Percentiles rank a stretch among this genome's conserved stretches.
Evolutionary conservation across 73 alveolate species (phyloP).

Genomic region (Tetrahymena borealis): DNA sequence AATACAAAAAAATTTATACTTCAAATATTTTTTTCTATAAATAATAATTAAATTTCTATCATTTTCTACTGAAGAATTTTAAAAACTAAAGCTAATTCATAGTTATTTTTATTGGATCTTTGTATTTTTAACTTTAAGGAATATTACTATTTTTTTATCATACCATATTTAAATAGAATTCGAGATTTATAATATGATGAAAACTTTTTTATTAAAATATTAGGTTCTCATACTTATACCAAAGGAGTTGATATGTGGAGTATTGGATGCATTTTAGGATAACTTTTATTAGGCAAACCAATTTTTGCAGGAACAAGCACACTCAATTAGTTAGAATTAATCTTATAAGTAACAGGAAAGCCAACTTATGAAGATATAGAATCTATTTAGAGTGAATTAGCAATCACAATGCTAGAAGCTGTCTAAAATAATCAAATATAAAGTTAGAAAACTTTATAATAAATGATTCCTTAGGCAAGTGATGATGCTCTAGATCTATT

Average conservation of each 20-base stretch:
- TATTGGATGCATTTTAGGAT: slow-evolving; percentile 83
- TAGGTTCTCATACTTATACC: slow-evolving; percentile 78
- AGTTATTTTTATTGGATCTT: too few species aligned
- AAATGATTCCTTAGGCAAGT: slow-evolving; percentile 65
- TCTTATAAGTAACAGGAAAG: slow-evolving; percentile 73
- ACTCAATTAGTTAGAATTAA: slow-evolving; percentile 64
- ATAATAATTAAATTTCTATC: too few species aligned
- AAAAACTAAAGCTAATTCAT: too few species aligned
- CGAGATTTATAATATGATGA: not conserved
- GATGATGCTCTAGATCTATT: slow-evolving; percentile 76
- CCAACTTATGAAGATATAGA: slow-evolving; percentile 77
- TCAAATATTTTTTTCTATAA: too few species aligned
- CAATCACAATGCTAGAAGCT: slow-evolving; percentile 72
- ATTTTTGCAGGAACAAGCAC: slow-evolving; percentile 85
- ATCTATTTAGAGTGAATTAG: slow-evolving; percentile 61
- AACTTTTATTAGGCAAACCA: slow-evolving; percentile 71
- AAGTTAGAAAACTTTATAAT: slow-evolving; percentile 41
- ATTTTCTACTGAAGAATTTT: too few species aligned
- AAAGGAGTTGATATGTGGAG: slow-evolving; percentile 92
- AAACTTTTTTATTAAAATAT: not conserved
- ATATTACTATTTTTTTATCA: not conserved
- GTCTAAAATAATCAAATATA: slow-evolving; percentile 52
- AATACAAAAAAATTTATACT: too few species aligned
- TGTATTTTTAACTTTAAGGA: too few species aligned
- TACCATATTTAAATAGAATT: not conserved